Base-by-base conservation (phyloP, 805 yeast genomes). In the Spathaspora hagerdaliae region DNA sequence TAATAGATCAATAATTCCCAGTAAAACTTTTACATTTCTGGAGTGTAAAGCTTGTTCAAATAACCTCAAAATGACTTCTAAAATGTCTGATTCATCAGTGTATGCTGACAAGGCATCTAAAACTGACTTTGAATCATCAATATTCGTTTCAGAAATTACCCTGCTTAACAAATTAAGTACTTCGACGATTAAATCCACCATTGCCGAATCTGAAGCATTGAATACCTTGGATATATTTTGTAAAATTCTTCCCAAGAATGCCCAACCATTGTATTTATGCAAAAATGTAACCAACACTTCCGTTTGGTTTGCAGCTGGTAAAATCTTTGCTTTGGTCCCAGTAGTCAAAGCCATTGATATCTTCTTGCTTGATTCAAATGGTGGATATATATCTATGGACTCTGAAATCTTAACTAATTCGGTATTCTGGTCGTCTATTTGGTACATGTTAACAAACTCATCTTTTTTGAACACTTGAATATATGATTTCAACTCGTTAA, bases 231-330 rank as follows among this genome's bases (percentile, higher is more conserved):
- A 70, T 8, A 84, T 63, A 51, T 85, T 85, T 52, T 86, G 90
- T 31, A 91, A 62, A 0, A 87, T 67, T 55, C 96, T 75, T 1
- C 97, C 97, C 13, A 92, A 55, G 27, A 86, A 64, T 0, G 96
- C 78, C 96, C 97, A 90, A 1, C 97, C 97, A 57, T 83, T 87
- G 59, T 83, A 89, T 3, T 75, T 74, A 58, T 85, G 79, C 27
- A 83, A 66, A 66, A 94, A 90, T 19, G 88, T 75, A 3, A 86
- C 85, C 13, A 77, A 54, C 9, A 64, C 57, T 48, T 68, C 65
- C 31, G 60, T 53, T 10, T 57, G 60, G 12, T 56, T 54, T 6
- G 60, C 57, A 3, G 79, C 71, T 0, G 88, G 82, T 29, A 91
- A 63, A 3, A 87, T 63, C 52, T 85, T 83, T 2, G 92, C 97